These are phyloP conservation scores for Gynochthodes officinalis DNA, from an alignment of 257 asterid genomes.

Conservation along the genomic window DNA sequence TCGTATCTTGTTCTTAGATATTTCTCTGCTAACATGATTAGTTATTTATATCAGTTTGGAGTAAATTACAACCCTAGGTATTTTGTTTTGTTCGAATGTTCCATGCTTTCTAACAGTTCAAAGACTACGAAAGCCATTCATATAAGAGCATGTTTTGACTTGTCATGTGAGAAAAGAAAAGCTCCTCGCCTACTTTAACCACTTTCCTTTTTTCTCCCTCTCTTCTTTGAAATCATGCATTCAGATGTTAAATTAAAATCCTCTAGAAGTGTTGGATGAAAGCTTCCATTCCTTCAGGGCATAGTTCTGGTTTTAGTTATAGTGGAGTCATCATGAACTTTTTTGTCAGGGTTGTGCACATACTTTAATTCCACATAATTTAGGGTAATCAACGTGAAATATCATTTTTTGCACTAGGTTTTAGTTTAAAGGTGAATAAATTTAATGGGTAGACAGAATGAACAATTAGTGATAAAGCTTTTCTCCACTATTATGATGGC, in stretches of 20 bases:
- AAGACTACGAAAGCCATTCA: not conserved
- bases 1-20: not conserved
- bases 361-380: no score
- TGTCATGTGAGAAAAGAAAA: not conserved
- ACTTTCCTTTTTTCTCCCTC: no score
- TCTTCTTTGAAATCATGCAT: no score
- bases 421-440: no score
- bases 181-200: no score
- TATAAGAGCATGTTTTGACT: not conserved
- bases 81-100: not conserved
- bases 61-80: not conserved
- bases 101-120: not conserved
- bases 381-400: no score
- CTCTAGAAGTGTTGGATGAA: not conserved
- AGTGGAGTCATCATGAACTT: no score
- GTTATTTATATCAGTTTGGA: not conserved
- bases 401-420: no score
- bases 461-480: not conserved
- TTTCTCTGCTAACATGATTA: not conserved
- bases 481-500: not conserved
- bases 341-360: no score
- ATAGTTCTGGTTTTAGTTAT: not conserved
- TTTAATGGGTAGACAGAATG: no score
- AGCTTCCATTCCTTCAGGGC: not conserved
- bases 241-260: not conserved